These are phyloP conservation scores for Hypoxylon crocopeplum DNA, from an alignment of 495 filamentous ascomycete species.

Conservation along the genomic window DNA sequence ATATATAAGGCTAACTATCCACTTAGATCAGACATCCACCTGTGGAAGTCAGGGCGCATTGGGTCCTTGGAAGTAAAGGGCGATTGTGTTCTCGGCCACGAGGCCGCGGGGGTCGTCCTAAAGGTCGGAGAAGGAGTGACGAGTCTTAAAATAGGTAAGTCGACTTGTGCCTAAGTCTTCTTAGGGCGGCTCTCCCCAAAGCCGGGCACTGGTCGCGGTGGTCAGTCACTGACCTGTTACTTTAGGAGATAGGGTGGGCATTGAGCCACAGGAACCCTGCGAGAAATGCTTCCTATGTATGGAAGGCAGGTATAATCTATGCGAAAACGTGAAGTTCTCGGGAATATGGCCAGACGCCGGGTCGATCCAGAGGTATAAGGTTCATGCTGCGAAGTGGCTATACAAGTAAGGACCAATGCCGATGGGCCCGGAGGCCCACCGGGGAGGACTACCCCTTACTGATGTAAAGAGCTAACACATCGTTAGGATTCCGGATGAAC, in stretches of 20 bases:
- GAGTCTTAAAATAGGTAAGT: conserved; percentile 46
- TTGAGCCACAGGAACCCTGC: conserved; percentile 58
- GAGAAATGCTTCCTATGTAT: conserved; percentile 53
- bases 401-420: conserved; percentile 48
- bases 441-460: conserved; percentile 45
- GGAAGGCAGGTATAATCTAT: conserved; percentile 58
- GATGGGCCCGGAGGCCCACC: too few relatives aligned
- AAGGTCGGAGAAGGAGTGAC: conserved; percentile 53
- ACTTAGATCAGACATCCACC: conserved; percentile 46
- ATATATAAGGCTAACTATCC: conserved; percentile 3
- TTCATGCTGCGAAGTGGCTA: conserved; percentile 59
- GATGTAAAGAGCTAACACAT: background rate
- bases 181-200: too few relatives aligned
- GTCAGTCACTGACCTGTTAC: conserved; percentile 3
- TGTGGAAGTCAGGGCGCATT: conserved; percentile 57
- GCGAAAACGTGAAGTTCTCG: conserved; percentile 56
- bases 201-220: background rate
- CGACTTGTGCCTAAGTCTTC: background rate
- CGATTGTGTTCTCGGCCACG: conserved; percentile 57
- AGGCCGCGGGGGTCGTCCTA: conserved; percentile 56
- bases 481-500: conserved; percentile 47
- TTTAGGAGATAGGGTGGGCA: conserved; percentile 55
- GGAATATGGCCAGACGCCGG: conserved; percentile 66
- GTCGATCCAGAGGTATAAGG: conserved; percentile 64
- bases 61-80: conserved; percentile 53